These are phyloP conservation scores for Carex sylvatica DNA, from an alignment of 202 grass and related monocot genomes.

Conservation along the genomic window DNA sequence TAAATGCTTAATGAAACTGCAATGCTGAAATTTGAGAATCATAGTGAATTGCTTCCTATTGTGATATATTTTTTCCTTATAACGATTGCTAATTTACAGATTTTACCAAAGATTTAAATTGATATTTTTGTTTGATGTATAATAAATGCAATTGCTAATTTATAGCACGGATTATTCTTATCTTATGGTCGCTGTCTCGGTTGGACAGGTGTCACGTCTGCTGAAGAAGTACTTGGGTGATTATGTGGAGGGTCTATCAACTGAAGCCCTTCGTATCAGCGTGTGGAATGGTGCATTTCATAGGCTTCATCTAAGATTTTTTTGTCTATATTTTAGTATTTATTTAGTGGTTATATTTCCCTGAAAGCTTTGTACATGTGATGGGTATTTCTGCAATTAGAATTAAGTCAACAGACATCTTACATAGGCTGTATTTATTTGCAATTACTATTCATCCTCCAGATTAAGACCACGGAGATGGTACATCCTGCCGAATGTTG, in stretches of 20 bases:
- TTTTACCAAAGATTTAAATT: background rate
- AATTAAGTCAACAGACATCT: background rate
- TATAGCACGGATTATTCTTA: slow-evolving; percentile 1
- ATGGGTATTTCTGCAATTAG: background rate
- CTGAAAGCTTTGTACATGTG: background rate
- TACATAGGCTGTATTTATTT: background rate
- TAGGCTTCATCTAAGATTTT: background rate
- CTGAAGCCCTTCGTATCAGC: slow-evolving; percentile 93
- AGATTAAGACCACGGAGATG: background rate
- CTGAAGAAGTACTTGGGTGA: slow-evolving; percentile 96
- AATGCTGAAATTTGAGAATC: background rate
- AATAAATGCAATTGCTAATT: background rate
- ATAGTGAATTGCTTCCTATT: background rate
- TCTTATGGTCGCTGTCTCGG: background rate
- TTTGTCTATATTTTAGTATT: background rate
- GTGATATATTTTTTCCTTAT: background rate
- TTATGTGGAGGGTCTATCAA: slow-evolving; percentile 96
- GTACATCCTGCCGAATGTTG: background rate
- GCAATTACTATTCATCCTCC: background rate
- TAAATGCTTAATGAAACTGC: background rate
- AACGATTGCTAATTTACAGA: background rate
- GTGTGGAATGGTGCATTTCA: slow-evolving; percentile 81
- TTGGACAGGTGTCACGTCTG: slow-evolving; percentile 65
- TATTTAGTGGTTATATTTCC: background rate
- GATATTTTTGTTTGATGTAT: background rate